phyloP scores from a whole-genome alignment of 768 basidiomycete genomes.

The Trichaptum fuscoviolaceum region DNA sequence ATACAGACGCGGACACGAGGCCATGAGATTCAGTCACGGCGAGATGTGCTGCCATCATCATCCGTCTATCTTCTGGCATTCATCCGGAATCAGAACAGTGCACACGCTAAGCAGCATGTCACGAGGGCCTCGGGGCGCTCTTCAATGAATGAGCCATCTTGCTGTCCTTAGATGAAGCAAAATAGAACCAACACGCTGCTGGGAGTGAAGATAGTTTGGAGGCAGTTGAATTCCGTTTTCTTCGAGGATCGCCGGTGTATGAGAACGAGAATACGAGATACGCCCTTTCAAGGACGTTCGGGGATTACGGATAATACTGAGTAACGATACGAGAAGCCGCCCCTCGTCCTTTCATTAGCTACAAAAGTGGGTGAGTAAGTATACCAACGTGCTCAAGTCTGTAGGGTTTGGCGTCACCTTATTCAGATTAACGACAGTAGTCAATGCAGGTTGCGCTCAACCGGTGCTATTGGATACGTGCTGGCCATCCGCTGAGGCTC shows the following conservation, averaged over 20 bases:
- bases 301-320: not conserved
- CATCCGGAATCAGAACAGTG: not conserved
- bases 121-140: not conserved
- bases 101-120: not conserved
- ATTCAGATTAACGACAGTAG: not conserved
- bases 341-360: not conserved
- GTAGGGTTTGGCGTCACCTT: not conserved
- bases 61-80: not conserved
- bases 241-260: not conserved
- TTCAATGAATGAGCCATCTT: not conserved
- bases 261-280: not conserved
- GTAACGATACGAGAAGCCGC: not conserved
- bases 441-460: not conserved
- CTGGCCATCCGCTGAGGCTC: not conserved
- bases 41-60: not conserved
- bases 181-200: not conserved
- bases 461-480: not conserved
- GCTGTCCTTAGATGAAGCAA: not conserved
- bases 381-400: not conserved
- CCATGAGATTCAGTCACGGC: not conserved
- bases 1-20: not conserved
- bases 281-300: not conserved
- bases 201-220: not conserved
- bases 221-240: not conserved
- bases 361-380: not conserved